Evolutionary conservation across 495 filamentous ascomycete genomes (phyloP).

Genomic region (Penicillium salamii): DNA sequence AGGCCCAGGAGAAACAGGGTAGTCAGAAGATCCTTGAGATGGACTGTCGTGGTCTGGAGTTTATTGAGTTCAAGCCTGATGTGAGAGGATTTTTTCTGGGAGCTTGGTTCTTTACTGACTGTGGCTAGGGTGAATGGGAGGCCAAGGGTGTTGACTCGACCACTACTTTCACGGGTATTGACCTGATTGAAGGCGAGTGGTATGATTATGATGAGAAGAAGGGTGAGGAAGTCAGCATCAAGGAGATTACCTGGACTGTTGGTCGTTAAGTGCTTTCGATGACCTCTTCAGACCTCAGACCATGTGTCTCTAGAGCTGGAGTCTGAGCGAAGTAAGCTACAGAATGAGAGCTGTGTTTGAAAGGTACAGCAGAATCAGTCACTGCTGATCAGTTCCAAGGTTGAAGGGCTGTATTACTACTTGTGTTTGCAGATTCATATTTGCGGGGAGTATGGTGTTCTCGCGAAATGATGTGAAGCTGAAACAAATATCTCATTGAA

Average conservation of each 20-base stretch:
- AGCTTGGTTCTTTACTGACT: no score
- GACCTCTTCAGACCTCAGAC: no score
- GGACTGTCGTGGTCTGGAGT: constrained; percentile 92
- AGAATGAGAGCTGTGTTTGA: no score
- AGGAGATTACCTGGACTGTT: constrained; percentile 87
- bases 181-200: constrained; percentile 85
- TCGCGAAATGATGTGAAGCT: no score
- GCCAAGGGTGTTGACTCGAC: constrained; percentile 75
- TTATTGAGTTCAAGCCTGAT: constrained; percentile 83
- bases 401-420: no score
- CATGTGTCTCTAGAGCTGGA: no score
- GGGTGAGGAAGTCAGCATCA: constrained; percentile 81
- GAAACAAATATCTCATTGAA: no score
- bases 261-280: constrained; percentile 42
- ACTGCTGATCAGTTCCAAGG: no score
- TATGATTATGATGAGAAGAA: constrained; percentile 85
- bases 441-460: no score
- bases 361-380: no score
- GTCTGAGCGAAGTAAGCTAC: no score
- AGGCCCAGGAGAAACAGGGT: constrained; percentile 58
- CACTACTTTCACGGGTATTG: constrained; percentile 75
- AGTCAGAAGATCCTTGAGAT: constrained; percentile 77
- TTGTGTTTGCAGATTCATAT: constrained; percentile 2
- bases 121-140: constrained; percentile 75
- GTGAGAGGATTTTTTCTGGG: constrained; percentile 51